phyloP scores from a whole-genome alignment of 2,329 filamentous ascomycete genomes.

The Cercospora sojina region DNA sequence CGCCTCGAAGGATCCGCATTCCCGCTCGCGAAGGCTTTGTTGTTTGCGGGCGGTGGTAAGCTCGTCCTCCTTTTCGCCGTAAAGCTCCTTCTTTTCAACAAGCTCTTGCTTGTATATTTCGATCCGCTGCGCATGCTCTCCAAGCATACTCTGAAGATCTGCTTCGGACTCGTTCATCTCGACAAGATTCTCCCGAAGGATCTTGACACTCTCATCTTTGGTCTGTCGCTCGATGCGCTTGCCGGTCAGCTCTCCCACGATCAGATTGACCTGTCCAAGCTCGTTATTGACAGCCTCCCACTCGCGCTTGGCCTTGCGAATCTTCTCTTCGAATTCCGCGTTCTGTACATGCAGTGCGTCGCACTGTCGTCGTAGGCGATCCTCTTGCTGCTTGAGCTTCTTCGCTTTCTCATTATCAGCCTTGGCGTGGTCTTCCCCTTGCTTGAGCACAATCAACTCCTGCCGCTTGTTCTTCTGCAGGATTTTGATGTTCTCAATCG shows the following conservation, averaged over 20 bases:
- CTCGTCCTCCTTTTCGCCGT: constrained; percentile 59
- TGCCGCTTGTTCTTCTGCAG: constrained; percentile 80
- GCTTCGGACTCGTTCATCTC: constrained; percentile 77
- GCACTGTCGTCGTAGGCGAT: constrained; percentile 65
- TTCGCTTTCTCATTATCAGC: constrained; percentile 82
- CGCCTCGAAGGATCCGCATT: constrained; percentile 76
- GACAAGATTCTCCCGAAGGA: constrained; percentile 69
- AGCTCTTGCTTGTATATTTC: constrained; percentile 60
- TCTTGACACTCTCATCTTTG: constrained; percentile 67
- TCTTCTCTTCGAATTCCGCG: constrained; percentile 58
- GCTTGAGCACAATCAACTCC: constrained; percentile 69
- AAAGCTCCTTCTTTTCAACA: constrained; percentile 62
- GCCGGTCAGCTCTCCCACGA: constrained; percentile 71
- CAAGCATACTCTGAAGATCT: constrained; percentile 67
- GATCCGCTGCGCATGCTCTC: constrained; percentile 76
- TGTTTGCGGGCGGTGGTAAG: constrained; percentile 49
- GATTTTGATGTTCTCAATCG: constrained; percentile 89
- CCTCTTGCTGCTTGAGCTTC: constrained; percentile 58
- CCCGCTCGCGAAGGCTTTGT: constrained; percentile 52
- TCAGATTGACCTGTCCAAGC: constrained; percentile 69
- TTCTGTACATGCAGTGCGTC: constrained; percentile 60
- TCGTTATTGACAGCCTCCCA: constrained; percentile 67
- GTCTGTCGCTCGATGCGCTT: constrained; percentile 73
- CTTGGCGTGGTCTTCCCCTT: constrained; percentile 75
- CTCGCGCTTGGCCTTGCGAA: constrained; percentile 55